A percentile compares a stretch with the other conserved stretches of the same genome.
These are phyloP conservation scores for Viridothelium virens DNA, from an alignment of 495 filamentous ascomycete species.

Conservation along the genomic window DNA sequence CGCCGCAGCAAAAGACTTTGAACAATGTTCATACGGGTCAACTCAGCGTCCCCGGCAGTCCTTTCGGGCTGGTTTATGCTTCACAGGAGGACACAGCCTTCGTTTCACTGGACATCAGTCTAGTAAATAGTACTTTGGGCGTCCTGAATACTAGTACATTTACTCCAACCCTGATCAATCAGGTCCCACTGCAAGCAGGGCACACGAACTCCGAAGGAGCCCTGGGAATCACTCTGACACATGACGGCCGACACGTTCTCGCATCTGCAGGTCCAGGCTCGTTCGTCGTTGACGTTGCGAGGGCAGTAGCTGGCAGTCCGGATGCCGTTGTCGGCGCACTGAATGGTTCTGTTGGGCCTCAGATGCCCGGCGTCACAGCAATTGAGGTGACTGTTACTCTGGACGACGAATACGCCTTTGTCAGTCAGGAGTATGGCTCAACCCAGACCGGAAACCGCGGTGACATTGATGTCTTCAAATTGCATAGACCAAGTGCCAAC, in stretches of 20 bases:
- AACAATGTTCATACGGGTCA: slow-evolving; percentile 16
- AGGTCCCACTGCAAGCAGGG: slow-evolving; percentile 12
- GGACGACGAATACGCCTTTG: slow-evolving; percentile 27
- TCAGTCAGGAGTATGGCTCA: slow-evolving; percentile 27
- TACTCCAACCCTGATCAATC: slow-evolving; percentile 5
- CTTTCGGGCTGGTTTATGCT: slow-evolving; percentile 21
- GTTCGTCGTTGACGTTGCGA: slow-evolving; percentile 23
- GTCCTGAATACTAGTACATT: slow-evolving; percentile 21
- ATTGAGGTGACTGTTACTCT: slow-evolving; percentile 25
- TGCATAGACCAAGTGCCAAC: slow-evolving; percentile 17
- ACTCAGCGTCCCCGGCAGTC: slow-evolving; percentile 13
- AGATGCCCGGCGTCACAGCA: slow-evolving; percentile 21
- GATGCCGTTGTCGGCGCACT: slow-evolving; percentile 24
- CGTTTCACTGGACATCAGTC: slow-evolving; percentile 19
- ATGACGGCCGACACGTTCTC: slow-evolving; percentile 21
- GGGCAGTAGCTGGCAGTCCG: slow-evolving; percentile 21
- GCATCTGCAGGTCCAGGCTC: slow-evolving; percentile 19
- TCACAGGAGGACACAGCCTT: slow-evolving; percentile 20
- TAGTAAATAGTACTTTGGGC: slow-evolving; percentile 4
- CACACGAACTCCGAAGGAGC: slow-evolving; percentile 8
- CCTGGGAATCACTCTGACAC: slow-evolving; percentile 21
- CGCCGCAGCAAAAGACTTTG: slow-evolving; percentile 7
- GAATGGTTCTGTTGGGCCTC: slow-evolving; percentile 5
- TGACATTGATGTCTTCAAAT: slow-evolving; percentile 24
- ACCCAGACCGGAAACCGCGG: slow-evolving; percentile 16